A percentile compares a stretch with the other conserved stretches of the same genome.
Conservation (phyloP, 2,329 filamentous ascomycete species). For the Trichoderma asperellum region DNA sequence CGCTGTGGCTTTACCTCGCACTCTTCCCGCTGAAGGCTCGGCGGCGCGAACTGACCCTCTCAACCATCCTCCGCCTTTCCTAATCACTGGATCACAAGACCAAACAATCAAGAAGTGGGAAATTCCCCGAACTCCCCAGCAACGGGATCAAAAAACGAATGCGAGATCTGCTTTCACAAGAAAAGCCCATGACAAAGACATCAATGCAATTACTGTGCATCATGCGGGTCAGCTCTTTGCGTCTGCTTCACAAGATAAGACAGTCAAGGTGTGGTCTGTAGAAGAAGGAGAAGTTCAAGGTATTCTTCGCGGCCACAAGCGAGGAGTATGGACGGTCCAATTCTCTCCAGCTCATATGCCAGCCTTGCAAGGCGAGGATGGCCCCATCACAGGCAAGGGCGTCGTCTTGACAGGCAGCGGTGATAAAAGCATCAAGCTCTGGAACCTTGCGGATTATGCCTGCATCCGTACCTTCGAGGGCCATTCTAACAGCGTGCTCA, state of each 20-base stretch:
- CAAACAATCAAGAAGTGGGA: conserved; percentile 96
- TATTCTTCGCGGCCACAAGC: conserved; percentile 87
- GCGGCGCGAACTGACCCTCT: conserved; percentile 74
- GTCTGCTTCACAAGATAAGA: conserved; percentile 94
- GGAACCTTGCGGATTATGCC: conserved; percentile 89
- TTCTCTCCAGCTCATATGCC: conserved; percentile 84
- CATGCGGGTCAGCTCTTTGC: conserved; percentile 79
- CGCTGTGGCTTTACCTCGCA: conserved; percentile 80
- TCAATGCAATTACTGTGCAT: conserved; percentile 89
- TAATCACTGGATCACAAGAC: conserved; percentile 93
- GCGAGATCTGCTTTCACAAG: conserved; percentile 78
- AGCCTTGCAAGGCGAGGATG: conserved; percentile 70
- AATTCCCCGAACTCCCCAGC: conserved; percentile 61
- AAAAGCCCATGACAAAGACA: conserved; percentile 98
- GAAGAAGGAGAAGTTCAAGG: conserved; percentile 89
- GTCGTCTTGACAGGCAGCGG: conserved; percentile 88
- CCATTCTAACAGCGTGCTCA: conserved; percentile 92
- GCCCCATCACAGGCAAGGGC: conserved; percentile 75
- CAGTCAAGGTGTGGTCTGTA: conserved; percentile 94
- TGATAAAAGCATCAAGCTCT: conserved; percentile 94
- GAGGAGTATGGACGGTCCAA: conserved; percentile 93
- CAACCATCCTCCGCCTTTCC: conserved; percentile 77
- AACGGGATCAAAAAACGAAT: conserved; percentile 53
- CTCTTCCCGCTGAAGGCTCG: conserved; percentile 67
- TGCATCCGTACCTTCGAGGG: conserved; percentile 95